A percentile compares a stretch with the other conserved stretches of the same genome.
Conservation (phyloP, 2,329 filamentous ascomycete species). For the Lachnellula occidentalis region DNA sequence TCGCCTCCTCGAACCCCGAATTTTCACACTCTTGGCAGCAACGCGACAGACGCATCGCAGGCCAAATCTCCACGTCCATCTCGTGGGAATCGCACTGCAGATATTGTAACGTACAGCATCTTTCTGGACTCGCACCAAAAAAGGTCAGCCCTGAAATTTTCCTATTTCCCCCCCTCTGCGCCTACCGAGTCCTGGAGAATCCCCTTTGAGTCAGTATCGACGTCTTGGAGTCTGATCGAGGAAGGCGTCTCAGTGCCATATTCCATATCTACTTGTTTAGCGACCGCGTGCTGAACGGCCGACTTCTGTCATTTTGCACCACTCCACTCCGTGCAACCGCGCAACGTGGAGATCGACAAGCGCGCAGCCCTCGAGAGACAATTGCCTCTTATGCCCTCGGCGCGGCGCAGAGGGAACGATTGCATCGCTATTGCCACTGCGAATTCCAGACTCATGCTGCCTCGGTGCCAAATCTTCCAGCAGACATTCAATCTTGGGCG, state of each 20-base stretch:
- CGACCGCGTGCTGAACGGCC: constrained; percentile 15
- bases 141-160: constrained; percentile 18
- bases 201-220: constrained; percentile 10
- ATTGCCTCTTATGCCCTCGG: too few species aligned
- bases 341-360: constrained; percentile 21
- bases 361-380: not conserved
- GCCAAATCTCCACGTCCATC: constrained; percentile 4
- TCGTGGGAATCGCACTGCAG: constrained; percentile 1
- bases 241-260: constrained; percentile 16
- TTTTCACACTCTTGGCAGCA: constrained; percentile 1
- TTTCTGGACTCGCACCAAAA: not conserved
- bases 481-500: constrained; percentile 1
- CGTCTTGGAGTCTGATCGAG: constrained; percentile 9
- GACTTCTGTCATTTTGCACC: constrained; percentile 8
- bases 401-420: not conserved
- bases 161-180: constrained; percentile 11
- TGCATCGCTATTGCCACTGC: constrained; percentile 1
- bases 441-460: not conserved
- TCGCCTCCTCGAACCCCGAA: not conserved
- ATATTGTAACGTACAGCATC: constrained; percentile 1
- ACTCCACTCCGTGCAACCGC: constrained; percentile 15
- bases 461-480: constrained; percentile 1
- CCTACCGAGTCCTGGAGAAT: not conserved
- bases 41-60: constrained; percentile 1
- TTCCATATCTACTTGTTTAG: constrained; percentile 5